A percentile compares a stretch with the other conserved stretches of the same genome.
Evolutionary conservation across 108 stramenopile species (phyloP).

Genomic region (Mediolabrus comicus): DNA sequence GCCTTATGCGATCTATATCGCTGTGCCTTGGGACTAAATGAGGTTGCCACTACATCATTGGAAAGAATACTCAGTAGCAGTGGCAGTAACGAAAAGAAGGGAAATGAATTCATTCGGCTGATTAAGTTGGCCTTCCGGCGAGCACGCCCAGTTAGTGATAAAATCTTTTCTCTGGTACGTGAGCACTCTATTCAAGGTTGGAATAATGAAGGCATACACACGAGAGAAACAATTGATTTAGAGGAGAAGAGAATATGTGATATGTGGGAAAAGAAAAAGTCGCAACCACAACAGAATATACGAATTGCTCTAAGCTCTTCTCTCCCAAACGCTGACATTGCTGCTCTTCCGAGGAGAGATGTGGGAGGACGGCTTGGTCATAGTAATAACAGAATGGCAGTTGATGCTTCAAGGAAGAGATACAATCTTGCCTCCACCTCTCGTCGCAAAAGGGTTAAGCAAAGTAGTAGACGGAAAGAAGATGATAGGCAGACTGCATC

Average conservation of each 20-base stretch:
- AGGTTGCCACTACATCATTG: conserved; percentile 15
- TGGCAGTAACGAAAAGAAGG: conserved; percentile 2
- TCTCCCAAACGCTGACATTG: background rate
- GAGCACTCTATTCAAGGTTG: conserved; percentile 12
- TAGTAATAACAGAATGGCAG: background rate
- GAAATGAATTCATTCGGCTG: conserved; percentile 23
- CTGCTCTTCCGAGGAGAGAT: conserved; percentile 6
- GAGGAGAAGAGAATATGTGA: conserved; percentile 23
- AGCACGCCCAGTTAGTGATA: conserved; percentile 15
- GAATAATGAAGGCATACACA: conserved; percentile 5
- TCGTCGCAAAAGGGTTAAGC: background rate
- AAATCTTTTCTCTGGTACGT: conserved; percentile 6
- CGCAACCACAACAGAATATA: background rate
- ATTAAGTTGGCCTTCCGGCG: conserved; percentile 12
- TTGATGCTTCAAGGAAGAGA: background rate
- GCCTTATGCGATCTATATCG: conserved; percentile 20
- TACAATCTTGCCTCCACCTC: background rate
- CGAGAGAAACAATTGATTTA: conserved; percentile 1
- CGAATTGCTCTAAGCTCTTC: background rate
- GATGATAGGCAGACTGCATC: background rate
- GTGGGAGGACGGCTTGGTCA: background rate
- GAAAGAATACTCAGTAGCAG: conserved; percentile 6
- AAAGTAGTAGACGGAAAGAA: background rate
- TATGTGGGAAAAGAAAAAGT: conserved; percentile 19
- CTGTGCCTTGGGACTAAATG: conserved; percentile 17